A percentile compares a stretch with the other conserved stretches of the same genome.
phyloP scores from a whole-genome alignment of 1,284 basidiomycete species.

The Volvariella volvacea region DNA sequence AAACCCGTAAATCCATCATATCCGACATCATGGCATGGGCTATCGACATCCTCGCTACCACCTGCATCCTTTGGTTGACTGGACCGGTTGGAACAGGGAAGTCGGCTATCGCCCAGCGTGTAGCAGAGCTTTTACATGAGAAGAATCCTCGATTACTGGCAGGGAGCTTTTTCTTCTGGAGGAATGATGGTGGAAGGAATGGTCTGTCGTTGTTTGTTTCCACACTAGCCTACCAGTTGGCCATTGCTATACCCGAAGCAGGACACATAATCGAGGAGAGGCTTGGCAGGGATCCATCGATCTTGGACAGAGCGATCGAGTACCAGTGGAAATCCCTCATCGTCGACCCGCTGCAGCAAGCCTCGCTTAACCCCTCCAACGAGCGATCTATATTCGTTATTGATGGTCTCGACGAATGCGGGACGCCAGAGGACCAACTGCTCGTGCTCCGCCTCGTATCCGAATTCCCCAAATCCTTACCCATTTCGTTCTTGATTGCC shows the following conservation, averaged over 20 bases:
- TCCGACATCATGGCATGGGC: not conserved
- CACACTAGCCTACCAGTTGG: not conserved
- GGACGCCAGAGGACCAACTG: not conserved
- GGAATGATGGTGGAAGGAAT: not conserved
- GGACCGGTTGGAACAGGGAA: not conserved
- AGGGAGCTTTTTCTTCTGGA: not conserved
- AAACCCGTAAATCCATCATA: not conserved
- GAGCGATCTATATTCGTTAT: not conserved
- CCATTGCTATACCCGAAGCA: not conserved
- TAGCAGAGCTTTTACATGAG: not conserved
- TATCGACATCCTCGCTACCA: not conserved
- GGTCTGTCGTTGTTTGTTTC: not conserved
- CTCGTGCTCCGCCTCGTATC: not conserved
- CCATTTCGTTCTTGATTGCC: too few relatives aligned
- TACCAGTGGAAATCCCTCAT: not conserved
- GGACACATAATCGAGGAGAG: not conserved
- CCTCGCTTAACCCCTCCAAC: not conserved
- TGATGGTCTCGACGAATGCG: slow-evolving; percentile 1
- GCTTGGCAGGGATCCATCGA: not conserved
- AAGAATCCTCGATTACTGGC: not conserved
- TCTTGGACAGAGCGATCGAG: not conserved
- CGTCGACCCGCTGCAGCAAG: not conserved
- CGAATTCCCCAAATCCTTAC: not conserved
- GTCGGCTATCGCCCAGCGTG: not conserved
- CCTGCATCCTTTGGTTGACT: not conserved